phyloP scores from a whole-genome alignment of 371 early-diverging fungal species.

The Choanephora cucurbitarum region DNA sequence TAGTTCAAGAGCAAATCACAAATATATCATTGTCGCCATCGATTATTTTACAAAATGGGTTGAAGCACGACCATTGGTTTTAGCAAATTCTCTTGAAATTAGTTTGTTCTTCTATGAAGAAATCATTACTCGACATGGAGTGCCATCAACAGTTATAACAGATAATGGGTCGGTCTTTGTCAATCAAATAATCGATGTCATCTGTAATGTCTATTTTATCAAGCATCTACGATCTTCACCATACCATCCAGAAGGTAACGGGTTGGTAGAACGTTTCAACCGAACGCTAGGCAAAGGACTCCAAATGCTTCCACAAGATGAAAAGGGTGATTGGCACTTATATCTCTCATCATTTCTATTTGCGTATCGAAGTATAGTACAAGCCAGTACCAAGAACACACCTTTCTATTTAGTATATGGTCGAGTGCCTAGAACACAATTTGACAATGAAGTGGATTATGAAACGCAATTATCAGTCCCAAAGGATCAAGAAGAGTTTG shows the following conservation, averaged over 20 bases:
- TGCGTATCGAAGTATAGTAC: neutral
- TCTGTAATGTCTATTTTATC: too few species aligned
- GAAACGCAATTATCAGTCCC: too few species aligned
- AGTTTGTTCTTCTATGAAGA: neutral
- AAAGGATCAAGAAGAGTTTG: too few species aligned
- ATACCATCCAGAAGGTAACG: conserved; percentile 2
- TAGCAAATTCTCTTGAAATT: neutral
- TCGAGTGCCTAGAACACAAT: neutral
- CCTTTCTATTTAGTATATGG: conserved; percentile 6
- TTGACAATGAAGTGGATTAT: too few species aligned
- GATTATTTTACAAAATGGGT: conserved; percentile 19
- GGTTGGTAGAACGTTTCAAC: neutral
- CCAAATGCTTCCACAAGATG: neutral
- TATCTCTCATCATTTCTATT: conserved; percentile 2
- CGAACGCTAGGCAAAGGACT: neutral
- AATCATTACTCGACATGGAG: conserved; percentile 1
- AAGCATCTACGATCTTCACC: neutral
- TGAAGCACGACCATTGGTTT: conserved; percentile 1
- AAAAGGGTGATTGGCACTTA: conserved; percentile 1
- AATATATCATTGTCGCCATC: conserved; percentile 23
- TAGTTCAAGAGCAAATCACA: conserved; percentile 4
- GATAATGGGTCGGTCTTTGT: neutral
- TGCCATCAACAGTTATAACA: neutral
- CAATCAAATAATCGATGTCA: neutral
- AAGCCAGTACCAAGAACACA: conserved; percentile 6